Conservation (phyloP, 805 yeast species). For the Wickerhamiella galacta region DNA sequence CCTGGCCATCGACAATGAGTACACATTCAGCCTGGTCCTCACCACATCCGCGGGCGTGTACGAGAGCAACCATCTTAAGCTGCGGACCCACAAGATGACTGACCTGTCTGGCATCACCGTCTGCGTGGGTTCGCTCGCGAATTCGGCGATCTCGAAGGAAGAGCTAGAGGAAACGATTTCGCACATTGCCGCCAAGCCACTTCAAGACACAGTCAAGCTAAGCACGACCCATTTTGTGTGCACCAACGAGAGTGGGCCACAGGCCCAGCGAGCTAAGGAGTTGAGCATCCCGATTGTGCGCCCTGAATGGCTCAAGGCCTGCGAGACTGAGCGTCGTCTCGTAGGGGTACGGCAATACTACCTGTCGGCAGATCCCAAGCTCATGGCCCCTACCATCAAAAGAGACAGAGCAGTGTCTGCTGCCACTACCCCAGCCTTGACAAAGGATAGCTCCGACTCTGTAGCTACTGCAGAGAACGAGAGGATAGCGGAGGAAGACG, state of each 20-base stretch:
- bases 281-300: slow-evolving; percentile 83
- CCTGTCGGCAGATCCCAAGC: slow-evolving; percentile 22
- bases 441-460: background rate
- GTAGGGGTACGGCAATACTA: slow-evolving; percentile 78
- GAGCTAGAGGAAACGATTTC: slow-evolving; percentile 48
- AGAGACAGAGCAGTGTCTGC: background rate
- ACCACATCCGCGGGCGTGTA: slow-evolving; percentile 84
- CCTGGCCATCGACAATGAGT: slow-evolving; percentile 68
- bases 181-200: slow-evolving; percentile 69
- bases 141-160: slow-evolving; percentile 31
- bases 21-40: slow-evolving; percentile 61
- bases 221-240: slow-evolving; percentile 92
- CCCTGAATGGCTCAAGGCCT: slow-evolving; percentile 95
- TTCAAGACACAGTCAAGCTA: slow-evolving; percentile 56
- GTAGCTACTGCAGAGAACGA: background rate
- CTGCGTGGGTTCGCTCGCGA: slow-evolving; percentile 63
- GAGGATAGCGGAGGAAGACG: too few species aligned
- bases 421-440: background rate
- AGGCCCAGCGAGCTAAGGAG: slow-evolving; percentile 63
- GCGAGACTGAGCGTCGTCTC: slow-evolving; percentile 72
- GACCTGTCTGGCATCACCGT: slow-evolving; percentile 85
- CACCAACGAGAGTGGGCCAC: slow-evolving; percentile 53
- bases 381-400: slow-evolving; percentile 11
- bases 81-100: slow-evolving; percentile 89
- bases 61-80: slow-evolving; percentile 45